A percentile compares a stretch with the other conserved stretches of the same genome.
Evolutionary conservation across 148 eudicot species (phyloP).

Genomic region (Cornus controversa): DNA sequence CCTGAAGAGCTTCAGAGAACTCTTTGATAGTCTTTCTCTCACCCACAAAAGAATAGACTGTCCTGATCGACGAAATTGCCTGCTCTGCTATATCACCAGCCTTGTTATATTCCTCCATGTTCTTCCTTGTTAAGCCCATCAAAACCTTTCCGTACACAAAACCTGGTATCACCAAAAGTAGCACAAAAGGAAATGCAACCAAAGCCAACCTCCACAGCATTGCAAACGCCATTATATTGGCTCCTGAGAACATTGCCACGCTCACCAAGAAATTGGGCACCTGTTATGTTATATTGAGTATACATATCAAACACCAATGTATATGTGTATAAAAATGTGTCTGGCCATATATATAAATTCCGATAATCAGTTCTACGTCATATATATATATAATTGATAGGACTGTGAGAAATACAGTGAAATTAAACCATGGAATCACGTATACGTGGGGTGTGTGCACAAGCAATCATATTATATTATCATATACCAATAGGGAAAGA

Average conservation of each 20-base stretch:
- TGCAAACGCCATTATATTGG: constrained; percentile 22
- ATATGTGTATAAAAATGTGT: too few species aligned
- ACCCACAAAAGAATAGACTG: constrained; percentile 37
- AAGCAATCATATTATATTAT: too few species aligned
- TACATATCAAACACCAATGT: not conserved
- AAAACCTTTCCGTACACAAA: constrained; percentile 31
- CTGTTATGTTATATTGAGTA: constrained; percentile 4
- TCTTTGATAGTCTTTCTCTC: constrained; percentile 19
- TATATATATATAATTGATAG: too few species aligned
- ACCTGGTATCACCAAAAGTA: constrained; percentile 31
- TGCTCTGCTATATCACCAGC: constrained; percentile 40
- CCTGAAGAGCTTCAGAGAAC: constrained; percentile 30
- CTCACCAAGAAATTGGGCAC: constrained; percentile 38
- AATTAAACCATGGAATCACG: too few species aligned
- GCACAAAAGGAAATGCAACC: constrained; percentile 29
- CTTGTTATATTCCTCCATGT: constrained; percentile 27
- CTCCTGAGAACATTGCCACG: constrained; percentile 19
- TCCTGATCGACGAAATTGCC: constrained; percentile 31
- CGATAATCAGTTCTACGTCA: too few species aligned
- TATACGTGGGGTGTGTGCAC: too few species aligned
- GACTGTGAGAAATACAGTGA: too few species aligned
- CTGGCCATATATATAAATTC: not conserved
- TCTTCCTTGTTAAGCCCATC: constrained; percentile 27
- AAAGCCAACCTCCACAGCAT: constrained; percentile 37
- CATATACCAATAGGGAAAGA: too few species aligned